These are phyloP conservation scores for Lipomyces anomalus DNA, from an alignment of 805 yeast genomes.

Conservation along the genomic window DNA sequence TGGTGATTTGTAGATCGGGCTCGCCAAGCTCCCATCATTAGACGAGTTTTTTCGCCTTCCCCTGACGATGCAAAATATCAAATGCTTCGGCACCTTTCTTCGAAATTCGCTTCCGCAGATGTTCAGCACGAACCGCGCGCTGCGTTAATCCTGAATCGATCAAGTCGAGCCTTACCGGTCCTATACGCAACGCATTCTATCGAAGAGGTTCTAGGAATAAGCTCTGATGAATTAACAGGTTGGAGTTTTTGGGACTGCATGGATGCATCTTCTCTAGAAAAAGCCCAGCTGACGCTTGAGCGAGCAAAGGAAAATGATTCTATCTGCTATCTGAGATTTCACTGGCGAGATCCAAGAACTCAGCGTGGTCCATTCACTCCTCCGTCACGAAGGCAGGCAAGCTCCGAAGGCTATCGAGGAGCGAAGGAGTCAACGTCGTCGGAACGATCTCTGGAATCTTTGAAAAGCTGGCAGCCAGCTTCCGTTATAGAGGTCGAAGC, in stretches of 20 bases:
- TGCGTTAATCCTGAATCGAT: slow-evolving; percentile 12
- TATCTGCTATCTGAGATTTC: slow-evolving; percentile 8
- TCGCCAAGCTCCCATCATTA: slow-evolving; percentile 1
- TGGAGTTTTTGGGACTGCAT: slow-evolving; percentile 14
- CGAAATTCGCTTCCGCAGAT: background rate
- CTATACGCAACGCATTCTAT: slow-evolving; percentile 10
- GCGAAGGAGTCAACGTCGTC: background rate
- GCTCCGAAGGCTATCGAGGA: background rate
- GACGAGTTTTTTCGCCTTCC: slow-evolving; percentile 4
- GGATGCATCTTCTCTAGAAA: slow-evolving; percentile 2
- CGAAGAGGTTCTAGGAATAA: slow-evolving; percentile 2
- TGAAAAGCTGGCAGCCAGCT: background rate
- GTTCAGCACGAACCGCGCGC: slow-evolving; percentile 12
- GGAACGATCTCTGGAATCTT: background rate
- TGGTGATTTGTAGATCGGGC: slow-evolving; percentile 1
- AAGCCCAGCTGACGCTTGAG: slow-evolving; percentile 9
- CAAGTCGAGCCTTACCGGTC: slow-evolving; percentile 5
- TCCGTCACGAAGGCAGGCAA: background rate
- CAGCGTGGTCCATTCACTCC: slow-evolving; percentile 4
- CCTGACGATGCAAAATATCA: background rate
- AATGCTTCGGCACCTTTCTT: slow-evolving; percentile 1
- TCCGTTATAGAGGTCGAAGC: slow-evolving; percentile 4
- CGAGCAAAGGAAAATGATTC: slow-evolving; percentile 17
- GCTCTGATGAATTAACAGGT: slow-evolving; percentile 4
- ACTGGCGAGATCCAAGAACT: slow-evolving; percentile 14